A percentile compares a stretch with the other conserved stretches of the same genome.
phyloP scores from a whole-genome alignment of 179 eudicot genomes.

The Silene noctiflora region DNA sequence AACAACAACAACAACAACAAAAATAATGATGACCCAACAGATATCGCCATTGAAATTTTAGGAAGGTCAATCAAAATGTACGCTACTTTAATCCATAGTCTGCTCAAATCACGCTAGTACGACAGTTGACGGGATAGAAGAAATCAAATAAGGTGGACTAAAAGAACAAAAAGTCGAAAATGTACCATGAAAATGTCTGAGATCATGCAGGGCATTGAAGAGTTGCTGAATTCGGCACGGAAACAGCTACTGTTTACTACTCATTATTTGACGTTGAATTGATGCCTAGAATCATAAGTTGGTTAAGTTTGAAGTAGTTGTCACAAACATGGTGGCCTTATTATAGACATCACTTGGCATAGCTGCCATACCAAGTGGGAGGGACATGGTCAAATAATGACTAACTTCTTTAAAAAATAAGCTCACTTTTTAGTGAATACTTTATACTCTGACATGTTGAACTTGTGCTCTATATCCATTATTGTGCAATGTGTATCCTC shows the following conservation, averaged over 20 bases:
- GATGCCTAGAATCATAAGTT: neutral
- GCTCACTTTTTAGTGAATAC: neutral
- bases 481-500: neutral
- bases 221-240: neutral
- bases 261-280: neutral
- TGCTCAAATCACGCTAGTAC: too few species aligned
- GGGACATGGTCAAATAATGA: neutral
- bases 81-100: too few species aligned
- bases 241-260: neutral
- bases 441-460: neutral
- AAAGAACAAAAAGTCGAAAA: neutral
- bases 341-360: neutral
- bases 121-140: too few species aligned
- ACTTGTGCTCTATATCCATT: neutral
- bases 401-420: neutral
- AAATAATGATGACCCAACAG: neutral
- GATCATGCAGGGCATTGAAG: neutral
- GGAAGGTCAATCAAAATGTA: neutral
- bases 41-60: neutral
- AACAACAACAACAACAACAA: neutral
- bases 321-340: neutral
- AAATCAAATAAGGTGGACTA: neutral
- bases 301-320: neutral
- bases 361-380: slow-evolving; percentile 8
- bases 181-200: neutral